Evolutionary conservation across 2,329 filamentous ascomycete genomes (phyloP), one percentile per base, ranked within the genome.

Genomic region (Fusarium tanahbumbuense): DNA sequence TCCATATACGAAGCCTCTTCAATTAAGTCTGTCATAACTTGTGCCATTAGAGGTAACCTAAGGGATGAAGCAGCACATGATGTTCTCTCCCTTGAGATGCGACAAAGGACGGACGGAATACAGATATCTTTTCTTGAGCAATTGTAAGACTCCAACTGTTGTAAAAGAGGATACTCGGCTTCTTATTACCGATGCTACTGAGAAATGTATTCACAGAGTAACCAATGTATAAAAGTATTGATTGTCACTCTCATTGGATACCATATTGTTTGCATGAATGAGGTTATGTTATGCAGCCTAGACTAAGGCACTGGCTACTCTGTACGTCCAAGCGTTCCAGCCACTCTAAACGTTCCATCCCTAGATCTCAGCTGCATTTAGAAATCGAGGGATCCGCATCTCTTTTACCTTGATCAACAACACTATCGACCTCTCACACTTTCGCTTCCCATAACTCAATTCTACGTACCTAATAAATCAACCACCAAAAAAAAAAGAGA

Each of bases 401-500:
- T 66, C 46, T 56, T 25, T 66, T 49, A 45, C 30, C 42, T 20
- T 56, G 44, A 46, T 61, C 63, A 67, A 49, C 63, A 66, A 50
- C 61, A 53, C 13, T 22, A 37, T 49, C 42, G 40, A 46, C 54
- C 47, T 20, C 46, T 59, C 49, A 27, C 52, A 56, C 23, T 62
- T 46, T 42, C 55, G 37, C 40, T 45, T 40, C 55, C 30, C 49
- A 57, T 59, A 65, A 47, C 55, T 63, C 54, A 60, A 37, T 50
- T 50, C 57, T 56, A 53, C 57, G 49, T 50, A 27, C 27, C 27
- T 27, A 54, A 34, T 45, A 53, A 52, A 48, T 53, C 42, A 50
- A 63, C 66, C 72, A 41, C 56, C 41, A 40, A 64, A 71, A 58
- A 69, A 48, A 30, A 6, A 28, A 27, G 25, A 27, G 18, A 20